A percentile compares a stretch with the other conserved stretches of the same genome.
These are phyloP conservation scores for Cercospora sp. DNA, from an alignment of 2,329 filamentous ascomycete genomes.

Conservation along the genomic window DNA sequence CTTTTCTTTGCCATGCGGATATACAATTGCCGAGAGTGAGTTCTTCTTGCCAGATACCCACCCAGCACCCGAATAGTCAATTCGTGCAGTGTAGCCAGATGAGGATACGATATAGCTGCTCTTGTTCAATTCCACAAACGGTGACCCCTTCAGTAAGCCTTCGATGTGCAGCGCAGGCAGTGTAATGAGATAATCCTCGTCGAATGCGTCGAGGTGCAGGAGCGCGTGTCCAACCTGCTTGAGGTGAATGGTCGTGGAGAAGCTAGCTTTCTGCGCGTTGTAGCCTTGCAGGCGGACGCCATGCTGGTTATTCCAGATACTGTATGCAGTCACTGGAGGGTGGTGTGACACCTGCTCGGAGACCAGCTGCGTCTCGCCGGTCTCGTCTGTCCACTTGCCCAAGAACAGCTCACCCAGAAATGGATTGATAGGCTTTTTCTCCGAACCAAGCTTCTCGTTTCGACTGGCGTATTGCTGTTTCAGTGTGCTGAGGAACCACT, in stretches of 20 bases:
- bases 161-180: slow-evolving; percentile 91
- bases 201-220: slow-evolving; percentile 66
- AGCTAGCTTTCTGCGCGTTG: slow-evolving; percentile 94
- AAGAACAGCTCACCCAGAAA: slow-evolving; percentile 94
- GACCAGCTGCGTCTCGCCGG: slow-evolving; percentile 79
- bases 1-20: slow-evolving; percentile 68
- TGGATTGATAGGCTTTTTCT: slow-evolving; percentile 97
- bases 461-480: slow-evolving; percentile 78
- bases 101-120: slow-evolving; percentile 82
- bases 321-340: slow-evolving; percentile 91
- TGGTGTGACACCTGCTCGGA: slow-evolving; percentile 98
- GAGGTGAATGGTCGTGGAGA: slow-evolving; percentile 89
- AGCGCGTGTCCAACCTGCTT: slow-evolving; percentile 77
- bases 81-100: slow-evolving; percentile 80
- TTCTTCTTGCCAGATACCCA: slow-evolving; percentile 98
- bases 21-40: slow-evolving; percentile 74
- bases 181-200: slow-evolving; percentile 84
- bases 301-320: slow-evolving; percentile 81
- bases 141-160: slow-evolving; percentile 79
- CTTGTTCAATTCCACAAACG: slow-evolving; percentile 88
- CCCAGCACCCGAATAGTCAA: slow-evolving; percentile 90
- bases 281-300: slow-evolving; percentile 78
- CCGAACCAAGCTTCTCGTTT: slow-evolving; percentile 80
- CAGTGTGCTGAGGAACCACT: slow-evolving; percentile 92
- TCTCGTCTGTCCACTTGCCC: slow-evolving; percentile 81